Base-by-base conservation (phyloP, 805 yeast genomes). In the Cyberlindnera euphorbiiphila region DNA sequence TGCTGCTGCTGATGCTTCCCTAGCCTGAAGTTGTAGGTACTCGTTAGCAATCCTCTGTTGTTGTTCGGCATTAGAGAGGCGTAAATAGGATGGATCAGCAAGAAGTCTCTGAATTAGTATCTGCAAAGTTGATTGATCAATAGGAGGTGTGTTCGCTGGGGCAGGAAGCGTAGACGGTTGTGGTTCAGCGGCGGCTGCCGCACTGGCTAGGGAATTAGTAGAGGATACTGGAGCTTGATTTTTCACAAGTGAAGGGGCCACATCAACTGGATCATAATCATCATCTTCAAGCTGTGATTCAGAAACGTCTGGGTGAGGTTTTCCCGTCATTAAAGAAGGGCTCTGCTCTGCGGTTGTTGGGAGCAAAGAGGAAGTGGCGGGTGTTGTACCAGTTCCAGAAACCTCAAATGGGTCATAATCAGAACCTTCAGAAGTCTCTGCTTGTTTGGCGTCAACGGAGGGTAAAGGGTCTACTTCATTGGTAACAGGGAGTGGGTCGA, bases 1-100 rank as follows among this genome's bases (percentile, higher is more conserved):
- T n/a, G n/a, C n/a, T n/a, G n/a, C n/a, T 11, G 9, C 4, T 4
- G 25, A 19, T 4, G 25, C 32, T 6, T 29, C 32, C 15, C 25
- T 29, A n/a, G 32, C 22, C 39, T 25, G 41, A n/a, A 27, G 25
- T 25, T 29, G 43, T 2, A 45, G 19, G 48, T 45, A 62, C 22
- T 61, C 66, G 3, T 54, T 49, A 9, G 65, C 47, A 18, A 69
- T 53, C 25, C 50, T 50, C 19, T 45, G 42, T 34, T 62, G 64
- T 46, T 69, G 65, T 23, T 62, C 61, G 3, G 33, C 41, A 9
- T 68, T 66, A 4, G 66, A 36, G 17, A 65, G 43, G 9, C 40
- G 46, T 25, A 58, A 51, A 43, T 69, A 70, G 1, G 49, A 36
- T 1, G 65, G 60, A 44, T 67, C 68, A 29, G 54, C 50, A 25